Evolutionary conservation across 495 filamentous ascomycete species (phyloP), one percentile per base, ranked within the genome.

Genomic region (Penicillium mononematosum): DNA sequence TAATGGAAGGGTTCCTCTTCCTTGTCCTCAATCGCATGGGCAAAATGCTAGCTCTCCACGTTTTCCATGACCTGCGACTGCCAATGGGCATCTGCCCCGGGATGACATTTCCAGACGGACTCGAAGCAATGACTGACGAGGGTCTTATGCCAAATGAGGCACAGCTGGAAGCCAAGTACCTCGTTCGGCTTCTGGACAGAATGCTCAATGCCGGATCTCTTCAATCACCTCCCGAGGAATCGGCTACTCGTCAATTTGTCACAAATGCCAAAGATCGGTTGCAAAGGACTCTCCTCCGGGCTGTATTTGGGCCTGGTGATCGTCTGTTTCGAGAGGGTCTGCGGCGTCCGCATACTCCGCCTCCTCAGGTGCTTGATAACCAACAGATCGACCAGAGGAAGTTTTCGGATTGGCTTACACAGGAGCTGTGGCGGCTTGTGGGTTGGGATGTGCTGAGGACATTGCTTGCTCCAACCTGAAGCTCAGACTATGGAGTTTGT

Each of bases 391-490:
- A 57, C 3, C 55, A 68, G 12, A 38, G 60, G n/a, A 34, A 51
- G 0, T 68, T 66, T 31, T 20, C 72, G 1, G 76, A 81, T 14
- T 82, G 78, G 78, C 76, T 81, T 57, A 64, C 71, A 3, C 69
- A 76, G 46, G 70, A 76, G 45, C 56, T 80, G n/a, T 82, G 78
- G 78, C 62, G 66, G n/a, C 58, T 82, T 16, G 50, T 82, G 1
- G 79, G 80, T 6, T 82, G 78, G 78, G 76, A 82, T 46, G 22
- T 76, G 45, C 32, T 79, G 49, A 55, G 36, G 29, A 58, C 20
- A 17, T 24, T 29, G 9, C 24, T 58, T 38, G 48, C n/a, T 45
- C 10, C 50, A n/a, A 49, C 39, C 2, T 59, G 17, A 53, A 8
- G 8, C 41, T 6, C 14, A 2, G 38, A 53, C 16, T 0, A 52